Percentiles rank a stretch among this genome's conserved stretches.
These are phyloP conservation scores for Ogataea paraovalis DNA, from an alignment of 805 yeast genomes.

Conservation along the genomic window DNA sequence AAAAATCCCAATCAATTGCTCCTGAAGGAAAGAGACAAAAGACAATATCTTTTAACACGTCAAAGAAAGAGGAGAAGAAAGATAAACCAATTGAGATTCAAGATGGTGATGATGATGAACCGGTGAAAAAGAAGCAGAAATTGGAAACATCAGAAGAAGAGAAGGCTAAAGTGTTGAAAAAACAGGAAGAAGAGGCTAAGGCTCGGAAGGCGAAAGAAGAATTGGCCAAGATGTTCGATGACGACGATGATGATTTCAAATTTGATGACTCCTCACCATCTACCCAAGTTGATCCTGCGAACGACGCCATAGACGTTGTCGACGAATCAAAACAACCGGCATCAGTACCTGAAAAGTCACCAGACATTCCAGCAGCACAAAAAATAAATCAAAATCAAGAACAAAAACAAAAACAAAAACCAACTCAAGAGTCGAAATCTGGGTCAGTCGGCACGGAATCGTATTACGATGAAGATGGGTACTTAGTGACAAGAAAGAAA, in stretches of 20 bases:
- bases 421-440: not conserved
- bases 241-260: conserved; percentile 12
- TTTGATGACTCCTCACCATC: conserved; percentile 5
- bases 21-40: not conserved
- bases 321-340: too few relatives aligned
- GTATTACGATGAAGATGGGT: conserved; percentile 31
- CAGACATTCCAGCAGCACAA: not conserved
- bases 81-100: not conserved
- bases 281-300: not conserved
- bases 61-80: conserved; percentile 10
- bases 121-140: conserved; percentile 18
- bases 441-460: conserved; percentile 12
- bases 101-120: conserved; percentile 3
- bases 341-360: not conserved
- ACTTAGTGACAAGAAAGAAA: conserved; percentile 19
- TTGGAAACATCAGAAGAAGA: conserved; percentile 8
- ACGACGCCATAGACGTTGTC: conserved; percentile 9
- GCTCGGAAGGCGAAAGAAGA: conserved; percentile 13
- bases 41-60: conserved; percentile 1
- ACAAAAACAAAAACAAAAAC: not conserved
- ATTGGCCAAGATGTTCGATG: conserved; percentile 23
- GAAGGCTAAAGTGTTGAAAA: conserved; percentile 6
- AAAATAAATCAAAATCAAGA: not conserved
- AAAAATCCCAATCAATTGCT: not conserved
- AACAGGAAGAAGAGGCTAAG: conserved; percentile 4